Evolutionary conservation across 2,329 filamentous ascomycete genomes (phyloP), one percentile per base, ranked within the genome.

Genomic region (Hypoxylon sp.): DNA sequence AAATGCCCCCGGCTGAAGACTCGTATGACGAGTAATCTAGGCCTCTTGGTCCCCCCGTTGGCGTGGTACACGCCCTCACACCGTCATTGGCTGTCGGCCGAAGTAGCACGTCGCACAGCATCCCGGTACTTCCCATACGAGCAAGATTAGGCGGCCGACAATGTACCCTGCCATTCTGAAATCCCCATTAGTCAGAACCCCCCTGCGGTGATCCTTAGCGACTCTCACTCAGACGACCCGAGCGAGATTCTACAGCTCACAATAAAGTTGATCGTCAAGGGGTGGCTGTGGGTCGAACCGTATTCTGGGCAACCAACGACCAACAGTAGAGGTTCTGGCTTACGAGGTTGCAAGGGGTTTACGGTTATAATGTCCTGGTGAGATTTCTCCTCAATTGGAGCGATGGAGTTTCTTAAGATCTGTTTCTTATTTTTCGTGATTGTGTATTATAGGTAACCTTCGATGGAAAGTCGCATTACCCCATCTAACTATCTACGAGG

Each of bases 91-190:
- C 11, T 10, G 39, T 15, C 24, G 31, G 44, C 44, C 50, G 32
- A 42, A 31, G 46, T 50, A 17, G 44, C 32, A 37, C 19, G n/a
- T n/a, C 2, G 19, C 7, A 29, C 21, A 56, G 10, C 37, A 58
- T 50, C 55, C 44, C 15, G 21, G 31, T 58, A 58, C 55, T 24
- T 50, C 19, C 19, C 27, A 48, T 39, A 39, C 44, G 21, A 58
- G 44, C 44, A 58, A 58, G 32, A 48, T 39, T 39, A 58, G n/a
- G 55, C 21, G 44, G 17, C 24, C 19, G 29, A 29, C 39, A 11
- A 47, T 29, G 53, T 56, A 56, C 54, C 29, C 24, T 29, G 27
- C 31, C 44, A 19, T 39, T 39, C 5, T 48, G 5, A 58, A 13
- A 3, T 29, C 31, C n/a, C n/a, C 6, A 58, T 50, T 50, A 46